Conservation (phyloP, 140 eudicot genomes). For the Senecio squalidus region DNA sequence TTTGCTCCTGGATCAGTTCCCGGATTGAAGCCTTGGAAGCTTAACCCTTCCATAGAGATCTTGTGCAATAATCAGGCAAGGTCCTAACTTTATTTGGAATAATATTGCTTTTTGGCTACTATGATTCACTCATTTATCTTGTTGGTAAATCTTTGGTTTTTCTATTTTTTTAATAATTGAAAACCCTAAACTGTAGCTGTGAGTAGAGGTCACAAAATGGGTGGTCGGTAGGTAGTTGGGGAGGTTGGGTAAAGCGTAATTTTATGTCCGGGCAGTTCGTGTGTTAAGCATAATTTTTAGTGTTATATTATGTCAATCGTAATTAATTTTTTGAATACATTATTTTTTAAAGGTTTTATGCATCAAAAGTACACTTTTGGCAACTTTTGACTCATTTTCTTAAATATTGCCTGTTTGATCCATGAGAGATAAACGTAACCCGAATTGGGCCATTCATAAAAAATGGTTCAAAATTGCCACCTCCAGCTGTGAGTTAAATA, state of each 20-base stretch:
- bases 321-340: background rate
- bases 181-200: background rate
- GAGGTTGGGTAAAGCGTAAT: background rate
- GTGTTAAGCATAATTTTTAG: no score
- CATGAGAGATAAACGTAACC: background rate
- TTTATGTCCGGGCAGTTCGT: no score
- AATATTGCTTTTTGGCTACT: background rate
- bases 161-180: background rate
- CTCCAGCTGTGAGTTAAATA: no score
- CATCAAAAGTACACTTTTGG: background rate
- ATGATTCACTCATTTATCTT: background rate
- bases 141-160: background rate
- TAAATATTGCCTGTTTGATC: background rate
- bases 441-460: background rate
- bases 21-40: slow-evolving; percentile 76
- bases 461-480: background rate
- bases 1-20: slow-evolving; percentile 48
- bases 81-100: slow-evolving; percentile 4
- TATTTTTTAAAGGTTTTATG: background rate
- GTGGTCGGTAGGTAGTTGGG: background rate
- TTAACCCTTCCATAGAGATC: slow-evolving; percentile 77
- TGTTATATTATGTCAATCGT: no score
- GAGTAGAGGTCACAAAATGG: background rate
- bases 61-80: slow-evolving; percentile 94
- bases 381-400: background rate